Evolutionary conservation across 495 filamentous ascomycete genomes (phyloP), one percentile per base, ranked within the genome.

Genomic region (Penicillium dipodomyicola): DNA sequence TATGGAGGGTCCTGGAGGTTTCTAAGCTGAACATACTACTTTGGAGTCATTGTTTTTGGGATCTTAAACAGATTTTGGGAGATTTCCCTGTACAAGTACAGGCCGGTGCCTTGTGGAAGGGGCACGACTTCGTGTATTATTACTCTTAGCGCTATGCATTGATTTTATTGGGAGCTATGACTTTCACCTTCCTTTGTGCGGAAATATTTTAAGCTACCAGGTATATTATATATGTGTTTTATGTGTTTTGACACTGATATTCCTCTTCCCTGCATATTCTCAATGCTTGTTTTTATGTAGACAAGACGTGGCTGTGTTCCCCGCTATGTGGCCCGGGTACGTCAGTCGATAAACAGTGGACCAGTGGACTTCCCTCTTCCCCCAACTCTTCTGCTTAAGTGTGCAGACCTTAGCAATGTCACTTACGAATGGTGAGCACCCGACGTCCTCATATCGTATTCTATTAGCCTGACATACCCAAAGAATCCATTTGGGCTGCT

Each of bases 401-500:
- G 30, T 56, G 14, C 30, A 15, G 27, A 48, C 30, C 46, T 23
- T 55, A 62, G 44, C 20, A 57, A 79, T 79, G 77, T 71, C 77
- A 67, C 70, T 79, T 49, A 74, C 61, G n/a, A 77, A 77, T 56
- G 77, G 77, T 78, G 58, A 44, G 47, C 10, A 20, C n/a, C 15
- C 29, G 9, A 27, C 20, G 29, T 1, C 42, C 9, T 30, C 20
- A 17, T 39, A 23, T 45, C 1, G 19, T 45, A 3, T 25, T 14
- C 40, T 35, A 19, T 33, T 23, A 29, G 19, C 32, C 52, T 70
- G 27, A 60, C 49, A 23, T 42, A 30, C 30, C 29, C 7, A 60
- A 52, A 90, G 87, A 87, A 59, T 78, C 84, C 25, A 86, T 88
- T 52, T 89, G 86, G 82, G 87, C 87, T 20, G 77, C 87, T n/a